phyloP scores from a whole-genome alignment of 2,329 filamentous ascomycete genomes.

The Colletotrichum sp. region DNA sequence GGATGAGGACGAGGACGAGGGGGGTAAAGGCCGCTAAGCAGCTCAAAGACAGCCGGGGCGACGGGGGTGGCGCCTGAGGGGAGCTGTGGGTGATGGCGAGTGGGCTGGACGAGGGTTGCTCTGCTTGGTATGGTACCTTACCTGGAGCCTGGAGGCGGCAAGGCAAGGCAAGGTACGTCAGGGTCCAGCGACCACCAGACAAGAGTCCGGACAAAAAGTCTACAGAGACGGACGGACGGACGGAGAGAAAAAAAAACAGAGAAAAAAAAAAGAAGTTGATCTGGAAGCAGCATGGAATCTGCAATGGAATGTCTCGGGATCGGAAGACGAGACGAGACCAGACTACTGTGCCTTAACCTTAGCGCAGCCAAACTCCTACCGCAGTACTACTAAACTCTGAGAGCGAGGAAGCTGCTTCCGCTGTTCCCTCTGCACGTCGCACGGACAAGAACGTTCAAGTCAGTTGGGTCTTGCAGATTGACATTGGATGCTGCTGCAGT shows the following conservation, averaged over 20 bases:
- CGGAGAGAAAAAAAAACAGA: not conserved
- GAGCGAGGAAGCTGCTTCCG: not conserved
- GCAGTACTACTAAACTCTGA: not conserved
- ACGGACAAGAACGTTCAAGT: not conserved
- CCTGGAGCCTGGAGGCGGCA: not conserved
- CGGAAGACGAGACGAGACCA: slow-evolving; percentile 5
- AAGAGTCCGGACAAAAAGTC: not conserved
- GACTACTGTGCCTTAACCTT: not conserved
- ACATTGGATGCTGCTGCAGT: not conserved
- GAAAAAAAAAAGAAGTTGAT: slow-evolving; percentile 4
- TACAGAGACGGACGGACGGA: not conserved
- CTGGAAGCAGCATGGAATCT: slow-evolving; percentile 9
- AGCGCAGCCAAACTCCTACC: not conserved
- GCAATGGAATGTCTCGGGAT: slow-evolving; percentile 14
- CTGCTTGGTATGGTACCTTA: not conserved
- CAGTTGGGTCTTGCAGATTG: not conserved
- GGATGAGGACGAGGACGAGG: not conserved
- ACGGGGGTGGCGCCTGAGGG: not conserved
- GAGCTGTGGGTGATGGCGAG: not conserved
- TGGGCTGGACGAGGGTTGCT: not conserved
- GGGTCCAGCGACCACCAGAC: not conserved
- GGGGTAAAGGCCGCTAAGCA: not conserved
- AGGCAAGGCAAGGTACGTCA: not conserved
- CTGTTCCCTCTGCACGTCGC: not conserved
- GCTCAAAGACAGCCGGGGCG: not conserved